Evolutionary conservation across 2,329 filamentous ascomycete genomes (phyloP), one percentile per base, ranked within the genome.

Genomic region (Arthrobotrys entomopaga): DNA sequence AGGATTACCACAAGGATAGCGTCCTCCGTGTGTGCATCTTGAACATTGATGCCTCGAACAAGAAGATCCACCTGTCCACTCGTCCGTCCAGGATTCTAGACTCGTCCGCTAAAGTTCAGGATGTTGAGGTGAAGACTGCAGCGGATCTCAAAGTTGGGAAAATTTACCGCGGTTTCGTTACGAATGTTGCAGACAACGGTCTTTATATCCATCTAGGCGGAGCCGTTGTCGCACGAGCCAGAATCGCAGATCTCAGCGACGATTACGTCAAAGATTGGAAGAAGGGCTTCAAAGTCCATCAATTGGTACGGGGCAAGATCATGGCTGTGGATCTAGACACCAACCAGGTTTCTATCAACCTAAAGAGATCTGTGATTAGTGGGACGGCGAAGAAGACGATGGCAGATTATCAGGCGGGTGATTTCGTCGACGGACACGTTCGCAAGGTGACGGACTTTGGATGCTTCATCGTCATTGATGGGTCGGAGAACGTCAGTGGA

Each of bases 231-330:
- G 93, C 89, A 0, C 90, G 93, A 79, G 91, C 97, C 54, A 90
- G 91, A 77, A 90, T 98, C 61, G 88, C 90, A 8, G 93, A 98
- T 80, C 85, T 99, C 13, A 97, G 93, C 0, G 95, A 99, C 80
- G 87, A 88, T 6, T 99, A 89, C 81, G 83, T 99, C 79, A 98
- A 98, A 82, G 92, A 98, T 75, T 99, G 95, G 95, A 96, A 97
- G 83, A 88, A 91, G 40, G 85, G 89, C 50, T 97, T 94, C 82
- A 89, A 95, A 79, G 84, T 94, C 54, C 92, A 96, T 79, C 93
- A 98, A 82, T 85, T 99, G 4, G 92, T 99, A 63, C 92, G 90
- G 81, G 95, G 93, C 59, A 92, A 94, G 77, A 85, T 99, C 72
- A 87, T 91, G 53, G 84, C 88, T 1, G 87, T 93, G 24, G 91